Percentiles rank a stretch among this genome's conserved stretches.
Conservation (phyloP, 164 flowering plant species). For the Tetracentron sinense region DNA sequence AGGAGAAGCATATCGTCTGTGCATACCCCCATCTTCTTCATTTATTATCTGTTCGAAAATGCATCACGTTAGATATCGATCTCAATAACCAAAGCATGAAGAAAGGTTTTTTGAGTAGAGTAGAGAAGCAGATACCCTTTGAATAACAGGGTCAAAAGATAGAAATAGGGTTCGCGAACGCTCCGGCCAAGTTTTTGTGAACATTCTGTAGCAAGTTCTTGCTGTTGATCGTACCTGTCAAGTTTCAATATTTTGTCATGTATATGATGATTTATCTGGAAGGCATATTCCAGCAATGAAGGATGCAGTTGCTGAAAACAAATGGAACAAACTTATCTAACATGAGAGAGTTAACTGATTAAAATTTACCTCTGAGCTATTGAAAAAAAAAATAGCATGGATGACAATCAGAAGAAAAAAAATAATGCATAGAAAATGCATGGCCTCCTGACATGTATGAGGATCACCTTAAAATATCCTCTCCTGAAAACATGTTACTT, state of each 20-base stretch:
- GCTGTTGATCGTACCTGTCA: constrained; percentile 93
- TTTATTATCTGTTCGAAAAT: constrained; percentile 57
- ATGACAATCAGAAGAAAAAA: too few relatives aligned
- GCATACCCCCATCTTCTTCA: constrained; percentile 94
- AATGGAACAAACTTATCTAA: too few relatives aligned
- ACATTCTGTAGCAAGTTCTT: constrained; percentile 91
- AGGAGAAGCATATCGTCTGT: constrained; percentile 92
- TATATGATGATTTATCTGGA: background rate
- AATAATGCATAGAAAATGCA: background rate
- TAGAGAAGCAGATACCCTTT: constrained; percentile 58
- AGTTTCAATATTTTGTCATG: constrained; percentile 11
- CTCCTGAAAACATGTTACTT: too few relatives aligned
- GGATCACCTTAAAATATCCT: too few relatives aligned
- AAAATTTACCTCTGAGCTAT: background rate
- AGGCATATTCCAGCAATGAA: background rate
- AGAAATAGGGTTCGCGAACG: constrained; percentile 85
- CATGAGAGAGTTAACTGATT: background rate
- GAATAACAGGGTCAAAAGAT: constrained; percentile 91
- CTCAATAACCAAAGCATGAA: background rate
- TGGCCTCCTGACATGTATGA: background rate
- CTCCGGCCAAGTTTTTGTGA: constrained; percentile 97
- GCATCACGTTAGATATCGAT: constrained; percentile 5
- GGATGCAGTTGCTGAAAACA: background rate
- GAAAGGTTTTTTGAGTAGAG: background rate
- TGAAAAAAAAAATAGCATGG: too few relatives aligned